phyloP scores from a whole-genome alignment of 164 flowering plant species.

The Annona squamosa region DNA sequence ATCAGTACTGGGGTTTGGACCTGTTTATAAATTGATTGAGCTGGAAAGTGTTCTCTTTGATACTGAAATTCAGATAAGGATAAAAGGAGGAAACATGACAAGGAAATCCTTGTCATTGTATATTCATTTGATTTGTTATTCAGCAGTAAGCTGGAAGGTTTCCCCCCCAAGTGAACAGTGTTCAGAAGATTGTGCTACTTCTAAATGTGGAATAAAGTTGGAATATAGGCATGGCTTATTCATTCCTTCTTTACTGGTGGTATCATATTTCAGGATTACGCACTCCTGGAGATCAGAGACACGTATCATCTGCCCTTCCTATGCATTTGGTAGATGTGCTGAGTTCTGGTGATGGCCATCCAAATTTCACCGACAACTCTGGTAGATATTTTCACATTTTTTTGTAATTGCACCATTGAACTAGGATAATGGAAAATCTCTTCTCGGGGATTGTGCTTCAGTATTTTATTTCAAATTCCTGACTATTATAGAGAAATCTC shows the following conservation, averaged over 20 bases:
- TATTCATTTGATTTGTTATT: neutral
- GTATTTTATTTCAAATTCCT: neutral
- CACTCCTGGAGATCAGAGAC: constrained; percentile 78
- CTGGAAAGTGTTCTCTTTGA: neutral
- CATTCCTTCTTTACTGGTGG: neutral
- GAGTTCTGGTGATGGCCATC: constrained; percentile 45
- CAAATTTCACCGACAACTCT: constrained; percentile 52
- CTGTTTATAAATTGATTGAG: neutral
- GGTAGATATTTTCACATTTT: constrained; percentile 34
- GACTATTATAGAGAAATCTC: constrained; percentile 1
- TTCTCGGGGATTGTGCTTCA: neutral
- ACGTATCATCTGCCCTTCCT: constrained; percentile 68
- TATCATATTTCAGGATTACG: constrained; percentile 48
- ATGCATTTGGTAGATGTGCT: constrained; percentile 77
- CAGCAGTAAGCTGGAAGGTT: neutral
- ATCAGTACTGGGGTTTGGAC: neutral
- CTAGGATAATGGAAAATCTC: neutral
- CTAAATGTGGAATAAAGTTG: neutral
- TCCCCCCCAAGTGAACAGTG: neutral
- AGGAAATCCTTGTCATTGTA: neutral
- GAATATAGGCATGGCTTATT: neutral
- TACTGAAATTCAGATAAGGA: neutral
- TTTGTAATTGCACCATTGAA: neutral
- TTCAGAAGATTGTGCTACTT: neutral
- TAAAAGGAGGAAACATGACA: neutral